phyloP scores from a whole-genome alignment of 192 early-diverging fungal genomes.

The Coemansia nantahalensis region DNA sequence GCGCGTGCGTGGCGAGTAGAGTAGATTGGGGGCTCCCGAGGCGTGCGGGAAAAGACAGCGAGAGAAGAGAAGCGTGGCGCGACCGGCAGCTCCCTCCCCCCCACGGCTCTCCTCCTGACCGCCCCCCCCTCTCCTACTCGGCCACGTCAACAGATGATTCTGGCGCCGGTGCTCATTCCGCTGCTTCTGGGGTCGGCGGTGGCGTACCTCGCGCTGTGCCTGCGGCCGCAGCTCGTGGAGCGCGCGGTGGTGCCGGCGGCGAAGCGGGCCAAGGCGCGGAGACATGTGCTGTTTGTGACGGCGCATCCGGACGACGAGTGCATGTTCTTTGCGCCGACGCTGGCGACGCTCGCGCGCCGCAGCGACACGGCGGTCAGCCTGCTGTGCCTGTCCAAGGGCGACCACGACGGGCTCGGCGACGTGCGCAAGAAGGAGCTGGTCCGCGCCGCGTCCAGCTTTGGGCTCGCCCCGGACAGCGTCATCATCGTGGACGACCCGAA shows the following conservation, averaged over 20 bases:
- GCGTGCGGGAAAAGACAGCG: too few species aligned
- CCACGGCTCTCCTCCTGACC: too few species aligned
- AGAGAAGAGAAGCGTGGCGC: too few species aligned
- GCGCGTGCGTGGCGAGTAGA: too few species aligned
- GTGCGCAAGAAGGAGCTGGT: slow-evolving; percentile 51
- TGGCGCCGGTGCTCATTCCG: slow-evolving; percentile 35
- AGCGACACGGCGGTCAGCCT: slow-evolving; percentile 62
- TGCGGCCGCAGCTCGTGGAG: slow-evolving; percentile 27
- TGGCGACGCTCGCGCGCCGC: slow-evolving; percentile 55
- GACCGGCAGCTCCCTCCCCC: too few species aligned
- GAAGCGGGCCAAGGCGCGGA: slow-evolving; percentile 39
- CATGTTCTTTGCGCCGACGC: slow-evolving; percentile 94
- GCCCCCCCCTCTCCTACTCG: too few species aligned
- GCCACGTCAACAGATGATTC: slow-evolving; percentile 34
- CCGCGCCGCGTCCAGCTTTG: slow-evolving; percentile 31
- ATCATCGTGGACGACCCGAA: slow-evolving; percentile 49
- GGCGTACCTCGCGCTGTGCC: slow-evolving; percentile 27
- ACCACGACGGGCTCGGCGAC: slow-evolving; percentile 43
- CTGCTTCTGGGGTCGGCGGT: slow-evolving; percentile 25
- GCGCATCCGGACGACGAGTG: slow-evolving; percentile 98
- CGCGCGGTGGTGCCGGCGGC: slow-evolving; percentile 32
- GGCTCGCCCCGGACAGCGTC: slow-evolving; percentile 51
- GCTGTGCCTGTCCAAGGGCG: slow-evolving; percentile 84
- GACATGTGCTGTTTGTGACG: slow-evolving; percentile 63
- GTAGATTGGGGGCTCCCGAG: too few species aligned